Evolutionary conservation across 2,329 filamentous ascomycete species (phyloP), one percentile per base, ranked within the genome.

Genomic region (Parastagonospora nodorum): DNA sequence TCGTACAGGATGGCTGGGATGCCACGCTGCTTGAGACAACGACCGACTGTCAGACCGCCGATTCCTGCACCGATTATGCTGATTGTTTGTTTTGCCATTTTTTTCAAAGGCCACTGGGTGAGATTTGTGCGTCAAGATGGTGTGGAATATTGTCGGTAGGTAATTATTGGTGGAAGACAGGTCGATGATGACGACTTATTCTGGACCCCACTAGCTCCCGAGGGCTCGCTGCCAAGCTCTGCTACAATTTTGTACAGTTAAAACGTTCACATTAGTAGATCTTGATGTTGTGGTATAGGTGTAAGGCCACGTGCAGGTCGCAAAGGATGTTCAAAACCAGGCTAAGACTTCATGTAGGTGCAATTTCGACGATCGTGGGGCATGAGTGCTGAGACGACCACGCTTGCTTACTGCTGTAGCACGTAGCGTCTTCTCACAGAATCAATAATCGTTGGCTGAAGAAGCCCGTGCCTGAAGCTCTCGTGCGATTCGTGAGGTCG

Each of bases 51-150:
- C 9, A 80, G 68, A 5, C 78, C 78, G 10, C 74, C 71, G 12
- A 80, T 66, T 5, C 78, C 79, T 11, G 77, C 77, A 9, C 78
- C 78, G 39, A 80, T 59, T 33, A 80, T 74, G 16, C 29, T 40
- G 29, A 41, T 16, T 8, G 44, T 46, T 28, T 46, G 35, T 28
- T 40, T 46, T 28, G 36, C 35, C 44, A 46, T 41, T 28, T 8
- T 4, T n/a, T 3, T 32, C n/a, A 10, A 8, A 32, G 9, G 3
- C 8, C n/a, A n/a, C 30, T 3, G 11, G 15, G n/a, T 14, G 35
- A 19, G 30, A 8, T 32, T 8, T 37, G 14, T 16, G 32, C 32
- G 35, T 37, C 19, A 8, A 37, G 35, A 14, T 37, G 9, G 4
- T 37, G n/a, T 8, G 14, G n/a, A 16, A 37, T 15, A n/a, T 37